Conservation (phyloP, 768 basidiomycete species). For the Pholiota molesta region DNA sequence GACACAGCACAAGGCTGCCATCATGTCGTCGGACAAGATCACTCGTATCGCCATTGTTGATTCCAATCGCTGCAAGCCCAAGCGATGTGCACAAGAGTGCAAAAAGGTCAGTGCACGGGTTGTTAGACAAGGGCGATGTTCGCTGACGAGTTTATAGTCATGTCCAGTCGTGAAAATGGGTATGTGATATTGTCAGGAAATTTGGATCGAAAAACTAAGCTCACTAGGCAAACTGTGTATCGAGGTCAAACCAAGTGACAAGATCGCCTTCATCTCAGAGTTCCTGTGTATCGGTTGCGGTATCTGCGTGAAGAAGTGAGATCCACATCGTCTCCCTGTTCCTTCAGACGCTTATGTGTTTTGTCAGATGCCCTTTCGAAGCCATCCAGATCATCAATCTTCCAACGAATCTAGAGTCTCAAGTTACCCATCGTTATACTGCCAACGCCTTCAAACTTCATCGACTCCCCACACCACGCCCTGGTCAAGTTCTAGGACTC, state of each 20-base stretch:
- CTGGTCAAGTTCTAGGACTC: slow-evolving; percentile 97
- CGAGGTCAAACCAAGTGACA: slow-evolving; percentile 94
- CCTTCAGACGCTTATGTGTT: not conserved
- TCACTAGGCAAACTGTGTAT: slow-evolving; percentile 91
- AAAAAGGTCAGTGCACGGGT: slow-evolving; percentile 69
- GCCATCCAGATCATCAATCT: slow-evolving; percentile 99
- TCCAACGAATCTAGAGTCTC: slow-evolving; percentile 92
- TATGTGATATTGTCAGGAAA: slow-evolving; percentile 29
- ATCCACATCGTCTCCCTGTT: slow-evolving; percentile 9
- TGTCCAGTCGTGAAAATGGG: slow-evolving; percentile 99
- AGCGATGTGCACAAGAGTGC: slow-evolving; percentile 96
- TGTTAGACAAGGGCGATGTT: not conserved
- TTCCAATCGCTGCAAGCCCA: slow-evolving; percentile 92
- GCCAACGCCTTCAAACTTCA: slow-evolving; percentile 99
- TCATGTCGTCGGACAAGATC: slow-evolving; percentile 93
- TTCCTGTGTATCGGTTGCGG: slow-evolving; percentile 99
- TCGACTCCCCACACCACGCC: slow-evolving; percentile 94
- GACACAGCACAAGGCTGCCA: slow-evolving; percentile 14
- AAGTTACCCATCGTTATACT: slow-evolving; percentile 97
- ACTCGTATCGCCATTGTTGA: slow-evolving; percentile 98
- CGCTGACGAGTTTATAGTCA: slow-evolving; percentile 30
- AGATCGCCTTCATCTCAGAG: slow-evolving; percentile 99
- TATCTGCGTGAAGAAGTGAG: slow-evolving; percentile 99
- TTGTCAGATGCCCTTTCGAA: slow-evolving; percentile 92
- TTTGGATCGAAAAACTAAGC: not conserved